Evolutionary conservation across 192 early-diverging fungal genomes (phyloP).

Genomic region (Backusella circina): DNA sequence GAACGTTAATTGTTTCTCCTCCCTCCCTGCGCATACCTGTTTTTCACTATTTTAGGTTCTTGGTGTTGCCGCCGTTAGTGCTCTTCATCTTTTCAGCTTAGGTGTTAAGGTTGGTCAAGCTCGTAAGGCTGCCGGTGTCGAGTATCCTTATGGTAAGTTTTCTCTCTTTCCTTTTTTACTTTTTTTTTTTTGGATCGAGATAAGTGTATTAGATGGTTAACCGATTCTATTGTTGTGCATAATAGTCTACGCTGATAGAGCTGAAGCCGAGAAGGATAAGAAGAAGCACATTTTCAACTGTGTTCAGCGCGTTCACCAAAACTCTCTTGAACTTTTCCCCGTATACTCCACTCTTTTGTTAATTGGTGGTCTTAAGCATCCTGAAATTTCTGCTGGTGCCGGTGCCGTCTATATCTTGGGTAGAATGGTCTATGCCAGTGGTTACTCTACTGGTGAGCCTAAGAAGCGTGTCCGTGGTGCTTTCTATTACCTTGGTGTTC

Average conservation of each 20-base stretch:
- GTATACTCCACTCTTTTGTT: constrained; percentile 49
- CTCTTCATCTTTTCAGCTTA: neutral
- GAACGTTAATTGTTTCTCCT: neutral
- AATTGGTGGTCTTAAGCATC: constrained; percentile 51
- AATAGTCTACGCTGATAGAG: constrained; percentile 53
- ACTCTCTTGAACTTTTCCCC: constrained; percentile 64
- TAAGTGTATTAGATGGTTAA: neutral
- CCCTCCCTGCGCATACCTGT: neutral
- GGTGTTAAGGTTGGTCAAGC: constrained; percentile 42
- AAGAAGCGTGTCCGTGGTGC: constrained; percentile 47
- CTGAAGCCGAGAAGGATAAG: constrained; percentile 57
- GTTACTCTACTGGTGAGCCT: constrained; percentile 60
- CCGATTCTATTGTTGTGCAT: neutral
- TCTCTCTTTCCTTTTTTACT: too few relatives aligned
- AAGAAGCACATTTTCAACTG: constrained; percentile 76
- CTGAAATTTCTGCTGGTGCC: constrained; percentile 44
- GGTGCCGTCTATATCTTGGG: constrained; percentile 50
- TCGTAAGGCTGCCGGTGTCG: constrained; percentile 58
- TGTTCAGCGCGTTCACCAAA: constrained; percentile 58
- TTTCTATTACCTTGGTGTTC: constrained; percentile 47
- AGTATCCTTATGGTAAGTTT: constrained; percentile 63
- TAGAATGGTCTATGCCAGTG: constrained; percentile 49
- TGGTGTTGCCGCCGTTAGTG: neutral
- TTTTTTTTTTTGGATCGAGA: neutral
- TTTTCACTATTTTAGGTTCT: constrained; percentile 7